Evolutionary conservation across 257 asterid genomes (phyloP).

Genomic region (Fraxinus quadrangulata): DNA sequence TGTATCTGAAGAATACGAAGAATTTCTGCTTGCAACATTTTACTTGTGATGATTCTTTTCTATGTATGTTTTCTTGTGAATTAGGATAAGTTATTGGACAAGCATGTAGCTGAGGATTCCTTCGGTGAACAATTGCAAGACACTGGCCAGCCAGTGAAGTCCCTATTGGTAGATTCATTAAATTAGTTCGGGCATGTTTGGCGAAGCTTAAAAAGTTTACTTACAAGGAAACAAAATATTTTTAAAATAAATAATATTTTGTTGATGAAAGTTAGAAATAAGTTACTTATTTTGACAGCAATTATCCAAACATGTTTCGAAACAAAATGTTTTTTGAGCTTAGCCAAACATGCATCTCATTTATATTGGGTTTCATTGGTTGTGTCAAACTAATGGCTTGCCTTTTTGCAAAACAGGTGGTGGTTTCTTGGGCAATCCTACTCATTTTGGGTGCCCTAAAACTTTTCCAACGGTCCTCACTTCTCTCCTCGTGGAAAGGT

Average conservation of each 20-base stretch:
- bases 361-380: neutral
- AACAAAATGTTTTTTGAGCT: neutral
- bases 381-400: neutral
- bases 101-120: slow-evolving; percentile 62
- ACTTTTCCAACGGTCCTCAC: slow-evolving; percentile 59
- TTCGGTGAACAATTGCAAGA: slow-evolving; percentile 69
- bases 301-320: neutral
- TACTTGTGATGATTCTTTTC: slow-evolving; percentile 4
- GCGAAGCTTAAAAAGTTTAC: neutral
- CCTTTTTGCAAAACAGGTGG: slow-evolving; percentile 58
- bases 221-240: neutral
- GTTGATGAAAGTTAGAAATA: neutral
- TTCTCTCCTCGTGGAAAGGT: slow-evolving; percentile 93
- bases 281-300: neutral
- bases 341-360: neutral
- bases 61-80: slow-evolving; percentile 19
- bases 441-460: slow-evolving; percentile 58
- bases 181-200: neutral
- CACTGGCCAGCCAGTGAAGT: slow-evolving; percentile 75
- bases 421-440: slow-evolving; percentile 67
- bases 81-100: slow-evolving; percentile 86
- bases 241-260: neutral
- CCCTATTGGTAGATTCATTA: slow-evolving; percentile 63
- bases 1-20: neutral
- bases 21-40: slow-evolving; percentile 7